A percentile compares a stretch with the other conserved stretches of the same genome.
phyloP scores from a whole-genome alignment of 768 basidiomycete genomes.

The Dendrothele bispora region DNA sequence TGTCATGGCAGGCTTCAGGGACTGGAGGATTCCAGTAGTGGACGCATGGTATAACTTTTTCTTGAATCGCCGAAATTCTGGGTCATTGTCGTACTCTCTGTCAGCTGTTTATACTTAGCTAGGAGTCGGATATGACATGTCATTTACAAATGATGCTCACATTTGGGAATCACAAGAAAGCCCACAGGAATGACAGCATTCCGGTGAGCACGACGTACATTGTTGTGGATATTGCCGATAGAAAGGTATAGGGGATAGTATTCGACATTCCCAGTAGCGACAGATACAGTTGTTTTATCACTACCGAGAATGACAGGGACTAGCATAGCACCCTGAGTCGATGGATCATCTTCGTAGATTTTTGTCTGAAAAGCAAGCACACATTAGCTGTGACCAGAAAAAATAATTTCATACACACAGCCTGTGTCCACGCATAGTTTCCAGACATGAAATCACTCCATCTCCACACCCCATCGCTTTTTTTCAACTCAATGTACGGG shows the following conservation, averaged over 20 bases:
- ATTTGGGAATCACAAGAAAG: conserved; percentile 24
- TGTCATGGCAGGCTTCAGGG: conserved; percentile 18
- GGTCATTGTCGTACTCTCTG: conserved; percentile 9
- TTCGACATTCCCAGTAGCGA: conserved; percentile 14
- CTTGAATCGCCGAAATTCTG: conserved; percentile 11
- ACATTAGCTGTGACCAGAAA: not conserved
- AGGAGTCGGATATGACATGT: not conserved
- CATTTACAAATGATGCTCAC: conserved; percentile 20
- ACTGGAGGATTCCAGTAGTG: conserved; percentile 15
- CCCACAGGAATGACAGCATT: conserved; percentile 2
- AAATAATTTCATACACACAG: conserved; percentile 3
- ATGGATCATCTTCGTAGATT: not conserved
- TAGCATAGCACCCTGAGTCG: conserved; percentile 2
- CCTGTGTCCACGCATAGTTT: conserved; percentile 15
- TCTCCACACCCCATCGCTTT: not conserved
- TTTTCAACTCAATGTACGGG: too few species aligned
- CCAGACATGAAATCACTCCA: conserved; percentile 7
- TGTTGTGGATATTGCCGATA: conserved; percentile 16
- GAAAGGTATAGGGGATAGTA: conserved; percentile 18
- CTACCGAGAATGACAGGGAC: conserved; percentile 16
- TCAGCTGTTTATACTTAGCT: too few species aligned
- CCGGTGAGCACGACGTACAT: conserved; percentile 6
- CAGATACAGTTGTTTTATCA: conserved; percentile 17
- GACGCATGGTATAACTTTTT: conserved; percentile 19
- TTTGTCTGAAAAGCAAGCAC: not conserved